Percentiles rank a stretch among this genome's conserved stretches.
These are phyloP conservation scores for Patellifolia procumbens DNA, from an alignment of 179 eudicot genomes.

Conservation along the genomic window DNA sequence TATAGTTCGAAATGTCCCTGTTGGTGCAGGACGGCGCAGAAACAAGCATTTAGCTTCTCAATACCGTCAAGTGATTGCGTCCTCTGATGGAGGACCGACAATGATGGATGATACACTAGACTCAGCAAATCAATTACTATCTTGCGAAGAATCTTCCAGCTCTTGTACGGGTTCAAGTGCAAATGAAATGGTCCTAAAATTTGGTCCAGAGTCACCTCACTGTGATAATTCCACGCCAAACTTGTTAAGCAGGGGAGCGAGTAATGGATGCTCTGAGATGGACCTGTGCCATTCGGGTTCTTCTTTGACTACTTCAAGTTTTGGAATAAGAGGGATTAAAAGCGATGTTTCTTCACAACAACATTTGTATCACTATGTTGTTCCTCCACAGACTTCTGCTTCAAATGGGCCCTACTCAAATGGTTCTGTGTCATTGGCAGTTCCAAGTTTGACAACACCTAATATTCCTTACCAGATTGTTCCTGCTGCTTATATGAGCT, in stretches of 20 bases:
- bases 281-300: no score
- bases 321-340: constrained; percentile 10
- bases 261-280: constrained; percentile 12
- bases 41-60: constrained; percentile 60
- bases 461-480: constrained; percentile 32
- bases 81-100: constrained; percentile 34
- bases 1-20: constrained; percentile 77
- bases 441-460: constrained; percentile 20
- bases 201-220: constrained; percentile 35
- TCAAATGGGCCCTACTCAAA: constrained; percentile 5
- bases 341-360: constrained; percentile 23
- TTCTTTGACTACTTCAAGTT: no score
- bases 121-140: constrained; percentile 20
- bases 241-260: constrained; percentile 13
- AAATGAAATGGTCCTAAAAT: constrained; percentile 37
- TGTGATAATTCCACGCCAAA: constrained; percentile 18
- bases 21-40: constrained; percentile 89
- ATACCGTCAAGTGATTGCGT: constrained; percentile 51
- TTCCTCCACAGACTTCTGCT: constrained; percentile 18
- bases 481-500: constrained; percentile 36
- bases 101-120: constrained; percentile 19
- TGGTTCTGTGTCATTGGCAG: constrained; percentile 7
- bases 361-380: constrained; percentile 15
- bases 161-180: constrained; percentile 33
- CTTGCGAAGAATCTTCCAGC: constrained; percentile 32